A percentile compares a stretch with the other conserved stretches of the same genome.
phyloP scores from a whole-genome alignment of 1,284 basidiomycete species.

The Cystobasidium sp. region DNA sequence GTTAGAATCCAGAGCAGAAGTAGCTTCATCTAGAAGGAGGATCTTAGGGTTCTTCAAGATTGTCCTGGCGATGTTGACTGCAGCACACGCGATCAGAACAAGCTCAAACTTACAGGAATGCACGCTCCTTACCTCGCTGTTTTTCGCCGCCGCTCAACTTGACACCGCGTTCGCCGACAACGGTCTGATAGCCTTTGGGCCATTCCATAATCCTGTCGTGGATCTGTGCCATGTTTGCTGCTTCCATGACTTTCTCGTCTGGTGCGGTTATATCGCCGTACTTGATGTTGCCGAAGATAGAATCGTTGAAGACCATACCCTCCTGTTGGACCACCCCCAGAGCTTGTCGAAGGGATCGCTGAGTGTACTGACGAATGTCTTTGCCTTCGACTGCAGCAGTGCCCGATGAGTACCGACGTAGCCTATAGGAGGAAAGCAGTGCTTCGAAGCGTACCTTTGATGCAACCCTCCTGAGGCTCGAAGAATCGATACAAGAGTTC shows the following conservation, averaged over 20 bases:
- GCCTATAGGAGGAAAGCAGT: too few species aligned
- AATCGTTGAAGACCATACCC: conserved; percentile 30
- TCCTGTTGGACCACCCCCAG: conserved; percentile 64
- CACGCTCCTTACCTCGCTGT: conserved; percentile 55
- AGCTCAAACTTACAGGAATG: neutral
- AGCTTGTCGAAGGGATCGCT: conserved; percentile 71
- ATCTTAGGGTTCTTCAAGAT: conserved; percentile 86
- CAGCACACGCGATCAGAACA: neutral
- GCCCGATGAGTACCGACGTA: too few species aligned
- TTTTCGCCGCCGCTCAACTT: conserved; percentile 62
- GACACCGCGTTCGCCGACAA: conserved; percentile 81
- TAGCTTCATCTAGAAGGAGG: conserved; percentile 63
- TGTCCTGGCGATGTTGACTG: conserved; percentile 80
- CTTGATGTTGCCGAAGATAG: conserved; percentile 45
- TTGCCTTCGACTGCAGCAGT: conserved; percentile 69
- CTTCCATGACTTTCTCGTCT: conserved; percentile 71
- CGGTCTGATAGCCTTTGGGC: conserved; percentile 75
- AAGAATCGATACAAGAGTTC: conserved; percentile 87
- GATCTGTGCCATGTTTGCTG: conserved; percentile 76
- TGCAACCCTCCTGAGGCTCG: conserved; percentile 72
- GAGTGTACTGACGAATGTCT: conserved; percentile 82
- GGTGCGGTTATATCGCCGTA: conserved; percentile 58
- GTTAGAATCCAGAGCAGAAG: conserved; percentile 75
- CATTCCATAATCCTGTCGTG: conserved; percentile 76
- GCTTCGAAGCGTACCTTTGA: conserved; percentile 59